phyloP scores from a whole-genome alignment of 1,284 basidiomycete species.

The Heterobasidion annosum region DNA sequence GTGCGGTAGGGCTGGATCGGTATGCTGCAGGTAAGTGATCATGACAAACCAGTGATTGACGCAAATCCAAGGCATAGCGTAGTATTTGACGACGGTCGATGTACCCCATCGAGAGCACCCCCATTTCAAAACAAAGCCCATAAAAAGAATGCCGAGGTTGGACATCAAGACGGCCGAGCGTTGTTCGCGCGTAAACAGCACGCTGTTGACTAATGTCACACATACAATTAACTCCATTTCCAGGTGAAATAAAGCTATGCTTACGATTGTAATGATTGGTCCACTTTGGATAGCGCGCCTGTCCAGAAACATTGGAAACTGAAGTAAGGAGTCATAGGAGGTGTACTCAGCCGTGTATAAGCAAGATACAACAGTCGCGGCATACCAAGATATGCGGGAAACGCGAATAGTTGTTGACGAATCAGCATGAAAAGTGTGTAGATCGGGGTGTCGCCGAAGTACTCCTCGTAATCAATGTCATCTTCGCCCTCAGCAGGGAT shows the following conservation, averaged over 20 bases:
- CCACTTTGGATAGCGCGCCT: constrained; percentile 58
- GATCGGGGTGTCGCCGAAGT: constrained; percentile 50
- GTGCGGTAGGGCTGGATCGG: constrained; percentile 38
- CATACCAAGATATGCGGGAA: constrained; percentile 58
- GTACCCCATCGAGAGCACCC: constrained; percentile 24
- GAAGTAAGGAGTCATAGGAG: not conserved
- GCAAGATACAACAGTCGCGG: not conserved
- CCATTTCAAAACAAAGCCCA: constrained; percentile 31
- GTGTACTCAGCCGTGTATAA: not conserved
- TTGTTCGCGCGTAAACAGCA: constrained; percentile 45
- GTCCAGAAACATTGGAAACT: constrained; percentile 58
- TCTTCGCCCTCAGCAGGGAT: constrained; percentile 11
- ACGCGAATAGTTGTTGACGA: constrained; percentile 68
- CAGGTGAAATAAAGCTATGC: constrained; percentile 12
- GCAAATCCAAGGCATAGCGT: constrained; percentile 47
- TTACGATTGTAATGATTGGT: constrained; percentile 53
- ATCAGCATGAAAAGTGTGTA: constrained; percentile 46
- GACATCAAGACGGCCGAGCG: constrained; percentile 43
- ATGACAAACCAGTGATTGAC: constrained; percentile 54
- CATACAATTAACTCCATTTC: not conserved
- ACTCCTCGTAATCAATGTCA: constrained; percentile 41
- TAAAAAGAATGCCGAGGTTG: constrained; percentile 41
- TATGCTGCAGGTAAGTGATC: constrained; percentile 50
- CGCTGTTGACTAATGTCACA: constrained; percentile 32
- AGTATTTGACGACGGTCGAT: constrained; percentile 38